Evolutionary conservation across 768 basidiomycete species (phyloP).

Genomic region (Mycena vitilis): DNA sequence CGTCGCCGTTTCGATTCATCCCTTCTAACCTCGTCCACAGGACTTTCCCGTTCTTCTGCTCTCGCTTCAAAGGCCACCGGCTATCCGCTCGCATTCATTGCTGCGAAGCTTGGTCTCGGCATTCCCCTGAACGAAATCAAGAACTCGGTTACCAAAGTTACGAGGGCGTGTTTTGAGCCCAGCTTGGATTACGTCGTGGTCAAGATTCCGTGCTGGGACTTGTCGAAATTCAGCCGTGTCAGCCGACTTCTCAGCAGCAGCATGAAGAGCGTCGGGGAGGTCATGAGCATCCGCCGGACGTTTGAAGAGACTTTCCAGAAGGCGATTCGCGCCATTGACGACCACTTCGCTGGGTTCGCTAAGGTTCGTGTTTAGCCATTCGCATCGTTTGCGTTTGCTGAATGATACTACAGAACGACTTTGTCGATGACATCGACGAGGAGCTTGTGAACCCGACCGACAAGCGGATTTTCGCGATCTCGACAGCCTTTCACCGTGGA

Average conservation of each 20-base stretch:
- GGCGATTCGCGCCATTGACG: slow-evolving; percentile 96
- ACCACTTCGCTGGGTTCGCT: slow-evolving; percentile 92
- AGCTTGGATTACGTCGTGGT: slow-evolving; percentile 97
- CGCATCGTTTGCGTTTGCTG: not conserved
- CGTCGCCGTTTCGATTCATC: slow-evolving; percentile 1
- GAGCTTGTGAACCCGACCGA: slow-evolving; percentile 96
- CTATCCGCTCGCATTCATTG: slow-evolving; percentile 98
- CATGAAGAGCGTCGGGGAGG: slow-evolving; percentile 99
- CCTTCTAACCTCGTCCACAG: slow-evolving; percentile 41
- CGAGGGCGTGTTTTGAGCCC: slow-evolving; percentile 97
- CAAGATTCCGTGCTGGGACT: slow-evolving; percentile 99
- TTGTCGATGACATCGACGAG: slow-evolving; percentile 90
- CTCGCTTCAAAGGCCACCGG: slow-evolving; percentile 98
- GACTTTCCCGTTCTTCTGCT: slow-evolving; percentile 96
- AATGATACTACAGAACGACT: slow-evolving; percentile 73
- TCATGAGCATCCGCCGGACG: slow-evolving; percentile 98
- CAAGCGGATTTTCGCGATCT: slow-evolving; percentile 96
- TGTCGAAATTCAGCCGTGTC: slow-evolving; percentile 97
- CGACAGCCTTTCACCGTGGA: slow-evolving; percentile 92
- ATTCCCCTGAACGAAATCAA: slow-evolving; percentile 98
- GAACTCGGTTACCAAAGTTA: slow-evolving; percentile 97
- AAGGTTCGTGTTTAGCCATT: slow-evolving; percentile 59
- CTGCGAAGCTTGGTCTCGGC: slow-evolving; percentile 96
- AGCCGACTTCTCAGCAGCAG: slow-evolving; percentile 90
- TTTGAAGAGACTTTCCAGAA: slow-evolving; percentile 99